Conservation (phyloP, 495 filamentous ascomycete genomes). For the Aspergillus funiculosus region DNA sequence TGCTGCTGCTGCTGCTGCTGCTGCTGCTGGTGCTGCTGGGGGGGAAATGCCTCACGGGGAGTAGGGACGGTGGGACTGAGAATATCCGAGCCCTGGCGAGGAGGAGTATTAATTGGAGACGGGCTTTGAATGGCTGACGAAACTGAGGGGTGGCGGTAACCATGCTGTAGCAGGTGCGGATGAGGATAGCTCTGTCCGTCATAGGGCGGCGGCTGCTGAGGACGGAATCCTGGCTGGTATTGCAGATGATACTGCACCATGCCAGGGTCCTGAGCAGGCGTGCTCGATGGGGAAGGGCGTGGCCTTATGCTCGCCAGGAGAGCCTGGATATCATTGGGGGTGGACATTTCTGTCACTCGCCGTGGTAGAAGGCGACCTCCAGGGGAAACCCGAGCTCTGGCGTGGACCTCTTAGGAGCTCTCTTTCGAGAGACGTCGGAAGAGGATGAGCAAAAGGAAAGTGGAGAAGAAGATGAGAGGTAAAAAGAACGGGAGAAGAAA, state of each 20-base stretch:
- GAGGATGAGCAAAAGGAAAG: constrained; percentile 16
- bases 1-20: constrained; percentile 25
- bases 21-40: constrained; percentile 21
- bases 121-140: constrained; percentile 39
- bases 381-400: constrained; percentile 27
- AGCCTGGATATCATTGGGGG: constrained; percentile 46
- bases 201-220: constrained; percentile 34
- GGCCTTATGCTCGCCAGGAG: constrained; percentile 44
- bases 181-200: constrained; percentile 36
- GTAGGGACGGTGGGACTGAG: constrained; percentile 44
- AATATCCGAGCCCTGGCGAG: constrained; percentile 46
- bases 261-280: constrained; percentile 30
- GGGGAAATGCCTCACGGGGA: constrained; percentile 33
- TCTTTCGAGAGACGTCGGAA: constrained; percentile 34
- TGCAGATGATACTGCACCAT: constrained; percentile 30
- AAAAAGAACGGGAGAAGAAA: constrained; percentile 12
- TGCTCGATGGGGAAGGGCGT: constrained; percentile 36
- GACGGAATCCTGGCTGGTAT: constrained; percentile 33
- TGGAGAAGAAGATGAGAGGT: constrained; percentile 8
- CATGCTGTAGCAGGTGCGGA: constrained; percentile 33
- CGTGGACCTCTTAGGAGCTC: constrained; percentile 25
- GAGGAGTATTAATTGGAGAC: constrained; percentile 39
- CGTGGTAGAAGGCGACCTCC: constrained; percentile 29
- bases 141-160: constrained; percentile 45
- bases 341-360: constrained; percentile 49